These are phyloP conservation scores for Miscanthus sacchariflorus DNA, from an alignment of 202 grass and related monocot genomes.

Conservation along the genomic window DNA sequence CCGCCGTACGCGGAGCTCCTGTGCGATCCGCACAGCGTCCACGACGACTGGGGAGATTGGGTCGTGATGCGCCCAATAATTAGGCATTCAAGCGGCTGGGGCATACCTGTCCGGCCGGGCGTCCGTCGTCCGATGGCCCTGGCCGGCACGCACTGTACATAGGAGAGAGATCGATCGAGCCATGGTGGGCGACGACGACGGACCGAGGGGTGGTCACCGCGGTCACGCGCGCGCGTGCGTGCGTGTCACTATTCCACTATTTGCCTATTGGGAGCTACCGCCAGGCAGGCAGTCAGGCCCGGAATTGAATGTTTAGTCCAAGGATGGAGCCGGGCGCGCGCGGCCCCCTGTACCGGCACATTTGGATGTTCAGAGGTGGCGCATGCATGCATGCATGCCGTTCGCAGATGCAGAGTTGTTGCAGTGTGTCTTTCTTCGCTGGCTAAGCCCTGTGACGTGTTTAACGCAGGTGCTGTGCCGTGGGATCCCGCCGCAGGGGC, in stretches of 20 bases:
- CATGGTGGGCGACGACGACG: background rate
- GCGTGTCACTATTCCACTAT: background rate
- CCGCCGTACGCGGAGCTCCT: conserved; percentile 28
- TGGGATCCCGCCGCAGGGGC: conserved; percentile 25
- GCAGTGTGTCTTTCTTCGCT: conserved; percentile 35
- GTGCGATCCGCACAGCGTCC: conserved; percentile 18
- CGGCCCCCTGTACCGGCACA: conserved; percentile 47
- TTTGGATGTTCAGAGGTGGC: conserved; percentile 51
- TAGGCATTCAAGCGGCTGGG: conserved; percentile 61
- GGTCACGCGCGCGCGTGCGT: background rate
- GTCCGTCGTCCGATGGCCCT: background rate
- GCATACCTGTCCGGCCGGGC: conserved; percentile 34
- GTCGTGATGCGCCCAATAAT: conserved; percentile 61
- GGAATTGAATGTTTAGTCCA: conserved; percentile 45
- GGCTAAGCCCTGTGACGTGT: background rate
- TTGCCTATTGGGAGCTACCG: background rate
- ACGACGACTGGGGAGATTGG: conserved; percentile 39
- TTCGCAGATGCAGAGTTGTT: background rate
- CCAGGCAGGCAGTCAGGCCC: background rate
- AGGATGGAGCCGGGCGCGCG: background rate
- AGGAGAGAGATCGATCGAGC: too few relatives aligned
- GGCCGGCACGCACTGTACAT: background rate
- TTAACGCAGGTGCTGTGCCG: conserved; percentile 51
- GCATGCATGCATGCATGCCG: conserved; percentile 42
- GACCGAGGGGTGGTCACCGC: background rate